phyloP scores from a whole-genome alignment of 2,329 filamentous ascomycete genomes.

The Cercospora beticola region DNA sequence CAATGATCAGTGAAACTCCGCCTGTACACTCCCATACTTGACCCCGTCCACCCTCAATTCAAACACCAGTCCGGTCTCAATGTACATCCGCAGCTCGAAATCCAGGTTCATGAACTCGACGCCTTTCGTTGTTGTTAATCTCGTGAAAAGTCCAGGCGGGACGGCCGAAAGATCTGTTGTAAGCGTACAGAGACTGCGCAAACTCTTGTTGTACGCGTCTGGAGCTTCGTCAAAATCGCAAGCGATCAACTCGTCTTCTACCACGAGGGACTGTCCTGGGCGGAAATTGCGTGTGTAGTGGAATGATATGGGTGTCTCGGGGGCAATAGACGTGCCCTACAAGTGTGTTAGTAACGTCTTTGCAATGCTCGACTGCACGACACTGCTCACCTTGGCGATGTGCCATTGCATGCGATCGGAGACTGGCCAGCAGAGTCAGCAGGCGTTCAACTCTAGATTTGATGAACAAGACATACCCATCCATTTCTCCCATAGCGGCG shows the following conservation, averaged over 20 bases:
- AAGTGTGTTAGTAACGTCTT: background rate
- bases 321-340: conserved; percentile 70
- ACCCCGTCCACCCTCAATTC: conserved; percentile 77
- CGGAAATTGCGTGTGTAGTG: conserved; percentile 85
- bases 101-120: conserved; percentile 81
- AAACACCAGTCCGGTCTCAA: conserved; percentile 73
- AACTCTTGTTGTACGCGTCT: conserved; percentile 46
- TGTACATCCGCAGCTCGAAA: conserved; percentile 80
- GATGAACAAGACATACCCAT: conserved; percentile 49
- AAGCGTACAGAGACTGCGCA: conserved; percentile 71
- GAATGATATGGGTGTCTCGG: conserved; percentile 72
- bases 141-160: conserved; percentile 69
- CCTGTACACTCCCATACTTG: conserved; percentile 72
- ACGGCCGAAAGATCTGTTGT: conserved; percentile 78
- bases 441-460: background rate
- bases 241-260: conserved; percentile 77
- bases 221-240: conserved; percentile 69
- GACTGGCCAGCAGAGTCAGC: conserved; percentile 43
- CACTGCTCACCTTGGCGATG: conserved; percentile 51
- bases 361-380: background rate
- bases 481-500: conserved; percentile 75
- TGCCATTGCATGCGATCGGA: conserved; percentile 84
- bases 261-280: conserved; percentile 71
- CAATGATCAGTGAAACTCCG: conserved; percentile 61
- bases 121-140: conserved; percentile 73